Percentiles rank a stretch among this genome's conserved stretches.
Conservation (phyloP, 345 rosid genomes). For the Balakata baccata region DNA sequence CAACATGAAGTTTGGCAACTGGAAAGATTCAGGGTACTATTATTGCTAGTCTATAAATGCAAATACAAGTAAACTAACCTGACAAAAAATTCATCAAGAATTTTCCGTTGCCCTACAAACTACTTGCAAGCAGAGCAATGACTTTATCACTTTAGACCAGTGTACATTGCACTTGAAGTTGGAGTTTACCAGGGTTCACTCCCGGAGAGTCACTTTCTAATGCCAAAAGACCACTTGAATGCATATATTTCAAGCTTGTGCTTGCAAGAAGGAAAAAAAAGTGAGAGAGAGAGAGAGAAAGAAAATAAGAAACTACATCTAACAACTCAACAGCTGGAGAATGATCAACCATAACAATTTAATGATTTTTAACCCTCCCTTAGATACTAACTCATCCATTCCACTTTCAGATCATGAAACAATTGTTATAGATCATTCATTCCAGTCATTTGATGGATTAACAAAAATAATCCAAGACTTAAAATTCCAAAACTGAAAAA, state of each 20-base stretch:
- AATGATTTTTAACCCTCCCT: not conserved
- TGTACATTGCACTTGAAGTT: not conserved
- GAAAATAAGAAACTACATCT: not conserved
- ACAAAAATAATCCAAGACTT: not conserved
- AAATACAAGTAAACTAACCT: too few relatives aligned
- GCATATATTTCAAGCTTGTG: not conserved
- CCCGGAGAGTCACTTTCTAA: not conserved
- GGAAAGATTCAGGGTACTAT: too few relatives aligned
- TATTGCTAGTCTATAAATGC: not conserved
- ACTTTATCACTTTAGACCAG: not conserved
- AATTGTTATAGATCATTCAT: not conserved
- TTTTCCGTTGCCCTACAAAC: too few relatives aligned
- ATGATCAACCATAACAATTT: not conserved
- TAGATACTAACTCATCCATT: not conserved
- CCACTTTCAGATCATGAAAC: not conserved
- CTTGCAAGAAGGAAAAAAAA: not conserved
- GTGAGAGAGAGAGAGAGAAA: too few relatives aligned
- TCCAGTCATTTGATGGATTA: not conserved
- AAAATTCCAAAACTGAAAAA: not conserved
- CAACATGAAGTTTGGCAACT: too few relatives aligned
- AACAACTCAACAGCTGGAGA: not conserved
- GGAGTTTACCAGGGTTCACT: not conserved
- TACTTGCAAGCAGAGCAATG: not conserved
- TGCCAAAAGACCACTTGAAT: conserved; percentile 6
- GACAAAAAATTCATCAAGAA: too few relatives aligned